phyloP scores from a whole-genome alignment of 192 early-diverging fungal genomes.

The Radiomyces spectabilis region DNA sequence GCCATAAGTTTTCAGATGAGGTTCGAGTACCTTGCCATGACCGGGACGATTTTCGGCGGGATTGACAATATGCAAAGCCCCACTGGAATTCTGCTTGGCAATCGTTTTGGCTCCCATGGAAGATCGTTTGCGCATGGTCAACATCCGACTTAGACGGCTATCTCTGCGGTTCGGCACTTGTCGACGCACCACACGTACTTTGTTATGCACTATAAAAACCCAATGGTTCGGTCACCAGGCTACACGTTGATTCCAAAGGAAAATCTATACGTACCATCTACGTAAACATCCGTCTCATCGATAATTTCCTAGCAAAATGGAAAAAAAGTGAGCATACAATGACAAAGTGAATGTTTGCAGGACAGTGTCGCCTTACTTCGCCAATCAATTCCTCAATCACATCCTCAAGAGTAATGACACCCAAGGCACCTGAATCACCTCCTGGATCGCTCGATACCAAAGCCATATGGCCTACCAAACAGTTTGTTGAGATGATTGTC shows the following conservation, averaged over 20 bases:
- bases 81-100: too few species aligned
- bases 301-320: conserved; percentile 53
- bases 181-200: conserved; percentile 36
- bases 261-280: conserved; percentile 14
- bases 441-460: conserved; percentile 43
- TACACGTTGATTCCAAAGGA: too few species aligned
- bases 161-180: too few species aligned
- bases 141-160: too few species aligned
- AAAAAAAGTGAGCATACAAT: neutral
- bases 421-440: conserved; percentile 45
- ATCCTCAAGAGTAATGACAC: conserved; percentile 74
- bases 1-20: too few species aligned
- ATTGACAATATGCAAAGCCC: too few species aligned
- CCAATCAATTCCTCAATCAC: conserved; percentile 78
- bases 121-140: too few species aligned
- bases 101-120: too few species aligned
- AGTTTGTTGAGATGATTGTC: neutral
- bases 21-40: too few species aligned
- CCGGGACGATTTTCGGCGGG: too few species aligned
- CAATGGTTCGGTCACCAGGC: too few species aligned
- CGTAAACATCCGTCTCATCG: conserved; percentile 67
- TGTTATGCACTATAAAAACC: conserved; percentile 30
- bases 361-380: conserved; percentile 10
- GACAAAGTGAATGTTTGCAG: neutral
- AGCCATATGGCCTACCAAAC: conserved; percentile 55